A percentile compares a stretch with the other conserved stretches of the same genome.
Conservation (phyloP, 148 eudicot species). For the Vaccinium macrocarpon region DNA sequence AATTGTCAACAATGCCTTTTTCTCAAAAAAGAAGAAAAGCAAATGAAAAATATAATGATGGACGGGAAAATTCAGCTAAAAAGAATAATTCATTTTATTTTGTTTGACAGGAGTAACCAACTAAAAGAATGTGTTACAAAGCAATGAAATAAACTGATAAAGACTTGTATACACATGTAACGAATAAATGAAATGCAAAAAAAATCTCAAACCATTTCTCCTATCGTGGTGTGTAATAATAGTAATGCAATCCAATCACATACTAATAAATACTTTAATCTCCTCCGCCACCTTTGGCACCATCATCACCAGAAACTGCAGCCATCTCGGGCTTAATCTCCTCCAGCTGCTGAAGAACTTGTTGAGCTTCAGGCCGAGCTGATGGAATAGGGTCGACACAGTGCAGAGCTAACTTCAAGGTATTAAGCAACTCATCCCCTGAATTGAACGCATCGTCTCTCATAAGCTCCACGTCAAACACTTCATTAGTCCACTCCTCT, state of each 20-base stretch:
- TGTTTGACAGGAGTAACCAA: background rate
- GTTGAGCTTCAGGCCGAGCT: conserved; percentile 41
- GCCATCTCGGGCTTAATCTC: conserved; percentile 38
- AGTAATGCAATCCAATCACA: background rate
- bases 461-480: conserved; percentile 50
- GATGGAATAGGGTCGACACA: conserved; percentile 49
- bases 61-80: background rate
- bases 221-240: background rate
- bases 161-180: background rate
- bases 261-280: background rate
- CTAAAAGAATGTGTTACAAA: conserved; percentile 7
- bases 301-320: conserved; percentile 27
- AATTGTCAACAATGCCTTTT: too few relatives aligned
- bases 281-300: conserved; percentile 15
- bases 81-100: conserved; percentile 9
- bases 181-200: background rate
- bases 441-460: conserved; percentile 27
- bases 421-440: conserved; percentile 42
- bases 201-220: background rate
- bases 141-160: background rate
- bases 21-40: too few relatives aligned
- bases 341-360: conserved; percentile 39
- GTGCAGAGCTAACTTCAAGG: conserved; percentile 47
- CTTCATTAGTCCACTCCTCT: conserved; percentile 54
- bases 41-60: too few relatives aligned